Conservation (phyloP, 2,329 filamentous ascomycete genomes). For the Chaetomium globosum region DNA sequence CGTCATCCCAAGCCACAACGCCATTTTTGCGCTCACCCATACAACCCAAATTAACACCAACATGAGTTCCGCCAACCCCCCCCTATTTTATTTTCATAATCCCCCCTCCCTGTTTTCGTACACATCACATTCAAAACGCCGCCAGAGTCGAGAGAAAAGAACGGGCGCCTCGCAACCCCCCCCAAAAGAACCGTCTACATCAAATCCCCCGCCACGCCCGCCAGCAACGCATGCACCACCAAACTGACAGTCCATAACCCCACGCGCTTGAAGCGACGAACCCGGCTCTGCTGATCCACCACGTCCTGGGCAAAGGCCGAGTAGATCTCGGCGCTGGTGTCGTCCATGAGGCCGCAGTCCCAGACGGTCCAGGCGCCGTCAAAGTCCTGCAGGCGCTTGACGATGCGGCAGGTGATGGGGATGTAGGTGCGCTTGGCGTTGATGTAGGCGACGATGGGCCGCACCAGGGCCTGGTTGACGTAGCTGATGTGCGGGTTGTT, state of each 20-base stretch:
- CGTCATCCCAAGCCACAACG: not conserved
- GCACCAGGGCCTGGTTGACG: constrained; percentile 90
- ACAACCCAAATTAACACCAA: constrained; percentile 6
- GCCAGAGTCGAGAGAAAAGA: not conserved
- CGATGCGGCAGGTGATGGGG: constrained; percentile 89
- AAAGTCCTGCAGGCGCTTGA: constrained; percentile 86
- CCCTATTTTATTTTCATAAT: constrained; percentile 14
- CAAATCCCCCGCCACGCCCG: constrained; percentile 87
- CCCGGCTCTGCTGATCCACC: constrained; percentile 81
- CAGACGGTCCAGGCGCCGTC: constrained; percentile 94
- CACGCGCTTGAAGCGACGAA: constrained; percentile 84
- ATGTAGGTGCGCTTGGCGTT: constrained; percentile 95
- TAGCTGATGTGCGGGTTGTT: constrained; percentile 83
- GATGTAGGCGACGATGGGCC: constrained; percentile 97
- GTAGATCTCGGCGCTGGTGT: constrained; percentile 90
- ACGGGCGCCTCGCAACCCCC: not conserved
- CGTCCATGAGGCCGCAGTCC: constrained; percentile 91
- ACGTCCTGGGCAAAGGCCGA: constrained; percentile 91
- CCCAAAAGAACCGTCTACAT: constrained; percentile 41
- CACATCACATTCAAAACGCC: not conserved
- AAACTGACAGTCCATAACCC: constrained; percentile 94
- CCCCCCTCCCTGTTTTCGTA: not conserved
- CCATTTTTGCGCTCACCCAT: constrained; percentile 19
- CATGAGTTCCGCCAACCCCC: not conserved
- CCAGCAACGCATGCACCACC: constrained; percentile 88